Conservation (phyloP, 2,329 filamentous ascomycete species). For the Aspergillus quadricinctus region DNA sequence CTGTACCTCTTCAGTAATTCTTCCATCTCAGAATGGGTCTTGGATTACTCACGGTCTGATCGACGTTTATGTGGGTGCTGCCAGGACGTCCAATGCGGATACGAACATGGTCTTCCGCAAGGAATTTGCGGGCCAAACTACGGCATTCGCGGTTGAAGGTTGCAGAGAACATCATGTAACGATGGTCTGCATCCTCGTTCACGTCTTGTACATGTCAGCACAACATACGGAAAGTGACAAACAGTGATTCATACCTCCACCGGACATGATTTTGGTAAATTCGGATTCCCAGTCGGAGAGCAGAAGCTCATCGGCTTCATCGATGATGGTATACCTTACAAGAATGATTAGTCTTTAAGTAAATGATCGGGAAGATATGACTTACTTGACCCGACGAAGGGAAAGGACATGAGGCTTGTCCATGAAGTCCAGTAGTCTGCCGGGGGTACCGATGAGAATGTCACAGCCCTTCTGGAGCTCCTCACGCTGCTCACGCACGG, state of each 20-base stretch:
- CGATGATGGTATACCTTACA: constrained; percentile 65
- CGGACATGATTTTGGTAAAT: constrained; percentile 69
- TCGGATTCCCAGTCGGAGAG: constrained; percentile 72
- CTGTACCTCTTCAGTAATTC: constrained; percentile 19
- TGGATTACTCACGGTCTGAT: constrained; percentile 53
- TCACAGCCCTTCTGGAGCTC: constrained; percentile 84
- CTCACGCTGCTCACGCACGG: constrained; percentile 62
- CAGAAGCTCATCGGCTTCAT: constrained; percentile 94
- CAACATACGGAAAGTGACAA: constrained; percentile 5
- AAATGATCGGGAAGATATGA: not conserved
- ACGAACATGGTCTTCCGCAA: constrained; percentile 69
- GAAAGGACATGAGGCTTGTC: constrained; percentile 64
- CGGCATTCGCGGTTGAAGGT: constrained; percentile 83
- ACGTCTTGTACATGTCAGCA: constrained; percentile 46
- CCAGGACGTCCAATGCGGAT: constrained; percentile 85
- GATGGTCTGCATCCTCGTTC: constrained; percentile 69
- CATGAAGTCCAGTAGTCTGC: constrained; percentile 82
- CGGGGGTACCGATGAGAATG: constrained; percentile 80
- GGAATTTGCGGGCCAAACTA: constrained; percentile 69
- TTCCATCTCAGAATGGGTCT: not conserved
- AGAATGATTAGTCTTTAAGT: not conserved
- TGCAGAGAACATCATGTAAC: constrained; percentile 83
- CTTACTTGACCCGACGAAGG: constrained; percentile 69
- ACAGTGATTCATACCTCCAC: constrained; percentile 62
- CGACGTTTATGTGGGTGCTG: constrained; percentile 75